Base-by-base conservation (phyloP, 495 filamentous ascomycete species). In the Cairneyella variabilis region DNA sequence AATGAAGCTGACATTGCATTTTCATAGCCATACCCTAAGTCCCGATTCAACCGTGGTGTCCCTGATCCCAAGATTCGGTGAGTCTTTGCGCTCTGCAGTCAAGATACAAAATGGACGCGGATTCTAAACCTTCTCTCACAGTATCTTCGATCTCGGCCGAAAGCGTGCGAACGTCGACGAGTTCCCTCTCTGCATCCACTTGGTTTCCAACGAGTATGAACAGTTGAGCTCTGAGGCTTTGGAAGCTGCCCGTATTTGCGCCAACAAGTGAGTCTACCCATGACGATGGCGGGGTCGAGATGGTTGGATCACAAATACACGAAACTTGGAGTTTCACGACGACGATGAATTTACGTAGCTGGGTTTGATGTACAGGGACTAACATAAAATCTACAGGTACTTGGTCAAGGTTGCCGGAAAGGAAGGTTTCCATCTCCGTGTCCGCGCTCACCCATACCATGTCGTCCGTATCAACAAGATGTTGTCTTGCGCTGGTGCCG, bases 381-480 rank as follows among this genome's bases (percentile, higher is more conserved):
- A 52, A 56, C 32, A 36, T n/a, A 23, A 37, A 22, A 18, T 54
- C 21, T 34, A 54, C 47, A 87, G 83, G 71, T 90, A 97, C 81
- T 83, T 98, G 64, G 90, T 96, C 78, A 97, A 97, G 84, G 76
- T 80, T 65, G 85, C 87, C 71, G 93, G 93, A 77, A 98, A 98
- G 84, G 93, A 98, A 86, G 83, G 85, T 76, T 98, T 98, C 90
- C 93, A 98, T 76, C 78, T 98, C 66, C 91, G 93, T 65, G 86
- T 98, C 72, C 92, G 93, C 71, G 92, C 90, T 66, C 93, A 97
- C 83, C 93, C 93, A 57, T 96, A 88, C 90, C 93, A 98, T 79
- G 92, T 97, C 76, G 83, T 97, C 80, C 93, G 93, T 75, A 98
- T 98, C 90, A 98, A 98, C 89, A 98, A 98, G 83, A 97, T 98